These are phyloP conservation scores for Nidularia sp. DNA, from an alignment of 768 basidiomycete genomes.

Conservation along the genomic window DNA sequence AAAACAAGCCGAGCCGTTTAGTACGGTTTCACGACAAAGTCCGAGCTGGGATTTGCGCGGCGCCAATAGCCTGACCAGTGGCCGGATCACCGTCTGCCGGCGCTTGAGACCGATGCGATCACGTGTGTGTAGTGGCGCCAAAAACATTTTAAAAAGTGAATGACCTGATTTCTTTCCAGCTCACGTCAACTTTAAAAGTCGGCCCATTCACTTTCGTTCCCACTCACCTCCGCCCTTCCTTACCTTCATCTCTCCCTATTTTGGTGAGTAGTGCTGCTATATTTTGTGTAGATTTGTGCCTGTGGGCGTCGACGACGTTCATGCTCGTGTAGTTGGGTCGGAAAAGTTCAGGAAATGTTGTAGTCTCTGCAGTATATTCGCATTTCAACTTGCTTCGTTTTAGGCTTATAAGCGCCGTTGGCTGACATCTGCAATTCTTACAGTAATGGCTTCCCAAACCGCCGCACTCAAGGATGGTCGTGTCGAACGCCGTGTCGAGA, in stretches of 20 bases:
- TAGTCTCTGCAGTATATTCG: too few relatives aligned
- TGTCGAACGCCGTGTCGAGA: slow-evolving; percentile 63
- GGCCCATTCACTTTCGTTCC: slow-evolving; percentile 9
- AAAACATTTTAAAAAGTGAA: slow-evolving; percentile 9
- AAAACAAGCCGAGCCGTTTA: too few relatives aligned
- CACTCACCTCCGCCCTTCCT: slow-evolving; percentile 3
- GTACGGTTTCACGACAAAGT: too few relatives aligned
- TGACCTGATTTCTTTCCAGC: slow-evolving; percentile 18
- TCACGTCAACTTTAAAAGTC: slow-evolving; percentile 16
- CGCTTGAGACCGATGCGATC: not conserved
- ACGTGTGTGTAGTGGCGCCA: not conserved
- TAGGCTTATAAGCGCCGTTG: too few relatives aligned
- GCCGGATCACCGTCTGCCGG: not conserved
- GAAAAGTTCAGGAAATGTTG: too few relatives aligned
- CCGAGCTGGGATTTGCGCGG: not conserved
- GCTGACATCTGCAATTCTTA: too few relatives aligned
- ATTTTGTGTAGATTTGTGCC: not conserved
- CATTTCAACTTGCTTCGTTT: too few relatives aligned
- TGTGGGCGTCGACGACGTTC: too few relatives aligned
- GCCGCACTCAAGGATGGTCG: slow-evolving; percentile 46
- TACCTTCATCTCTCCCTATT: slow-evolving; percentile 3
- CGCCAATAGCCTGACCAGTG: not conserved
- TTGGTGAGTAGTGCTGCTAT: not conserved
- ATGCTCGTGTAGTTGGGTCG: too few relatives aligned
- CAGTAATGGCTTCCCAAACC: slow-evolving; percentile 8